Conservation (phyloP, 768 basidiomycete genomes). For the Cyathus striatus region DNA sequence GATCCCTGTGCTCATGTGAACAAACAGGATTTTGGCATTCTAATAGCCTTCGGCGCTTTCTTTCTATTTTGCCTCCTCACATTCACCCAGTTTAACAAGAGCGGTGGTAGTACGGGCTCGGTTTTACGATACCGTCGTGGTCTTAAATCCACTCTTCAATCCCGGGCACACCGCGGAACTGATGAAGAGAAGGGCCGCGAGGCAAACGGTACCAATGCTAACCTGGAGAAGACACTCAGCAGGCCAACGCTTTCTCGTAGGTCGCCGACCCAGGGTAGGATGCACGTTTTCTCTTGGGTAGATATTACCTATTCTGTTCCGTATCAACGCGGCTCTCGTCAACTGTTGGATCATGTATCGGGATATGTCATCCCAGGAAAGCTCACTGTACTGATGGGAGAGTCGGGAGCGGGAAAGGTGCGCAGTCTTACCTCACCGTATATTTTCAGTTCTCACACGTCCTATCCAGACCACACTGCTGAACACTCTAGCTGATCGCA, state of each 20-base stretch:
- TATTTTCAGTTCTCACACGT: conserved; percentile 7
- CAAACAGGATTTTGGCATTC: conserved; percentile 60
- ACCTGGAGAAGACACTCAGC: too few species aligned
- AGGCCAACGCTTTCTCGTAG: too few species aligned
- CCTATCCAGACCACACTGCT: conserved; percentile 51
- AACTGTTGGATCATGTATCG: conserved; percentile 65
- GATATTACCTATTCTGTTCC: conserved; percentile 63
- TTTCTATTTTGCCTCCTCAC: conserved; percentile 55
- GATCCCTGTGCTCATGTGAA: not conserved
- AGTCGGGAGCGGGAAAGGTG: conserved; percentile 42
- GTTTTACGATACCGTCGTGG: too few species aligned
- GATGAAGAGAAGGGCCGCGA: conserved; percentile 4
- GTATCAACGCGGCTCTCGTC: conserved; percentile 37
- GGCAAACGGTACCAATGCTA: too few species aligned
- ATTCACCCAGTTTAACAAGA: conserved; percentile 50
- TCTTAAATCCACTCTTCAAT: too few species aligned
- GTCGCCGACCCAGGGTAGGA: too few species aligned
- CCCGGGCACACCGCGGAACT: too few species aligned
- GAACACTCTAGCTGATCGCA: conserved; percentile 51
- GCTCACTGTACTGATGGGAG: conserved; percentile 74
- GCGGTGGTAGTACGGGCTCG: conserved; percentile 30
- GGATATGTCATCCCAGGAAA: conserved; percentile 82
- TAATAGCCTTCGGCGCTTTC: conserved; percentile 56
- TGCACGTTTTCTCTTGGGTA: conserved; percentile 78
- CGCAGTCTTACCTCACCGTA: conserved; percentile 18